A percentile compares a stretch with the other conserved stretches of the same genome.
Evolutionary conservation across 306 rosid species (phyloP).

Genomic region (Acacia crassicarpa): DNA sequence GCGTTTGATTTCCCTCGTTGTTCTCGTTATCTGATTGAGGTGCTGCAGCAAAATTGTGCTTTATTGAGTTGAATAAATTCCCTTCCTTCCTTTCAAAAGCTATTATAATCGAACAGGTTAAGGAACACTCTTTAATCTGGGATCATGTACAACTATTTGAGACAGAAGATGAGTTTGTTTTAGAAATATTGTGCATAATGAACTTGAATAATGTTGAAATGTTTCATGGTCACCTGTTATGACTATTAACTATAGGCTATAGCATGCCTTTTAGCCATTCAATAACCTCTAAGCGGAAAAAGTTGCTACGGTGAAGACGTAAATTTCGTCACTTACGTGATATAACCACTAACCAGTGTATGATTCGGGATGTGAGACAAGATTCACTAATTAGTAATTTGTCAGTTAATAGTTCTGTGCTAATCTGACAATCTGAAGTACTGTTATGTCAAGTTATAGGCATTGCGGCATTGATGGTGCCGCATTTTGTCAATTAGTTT

Average conservation of each 20-base stretch:
- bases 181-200: neutral
- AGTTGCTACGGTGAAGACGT: neutral
- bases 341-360: neutral
- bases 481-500: conserved; percentile 4
- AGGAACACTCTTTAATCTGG: neutral
- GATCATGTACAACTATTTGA: neutral
- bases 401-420: neutral
- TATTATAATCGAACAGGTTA: neutral
- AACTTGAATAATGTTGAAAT: neutral
- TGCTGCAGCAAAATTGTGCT: neutral
- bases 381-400: neutral
- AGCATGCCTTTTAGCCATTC: neutral
- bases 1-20: neutral
- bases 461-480: neutral
- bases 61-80: neutral
- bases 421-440: neutral
- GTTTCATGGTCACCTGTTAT: neutral
- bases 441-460: neutral
- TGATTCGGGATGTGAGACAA: neutral
- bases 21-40: conserved; percentile 1
- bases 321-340: no score
- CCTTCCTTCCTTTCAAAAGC: neutral
- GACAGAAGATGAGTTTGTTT: neutral
- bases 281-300: neutral
- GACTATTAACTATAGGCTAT: neutral